Percentiles rank a stretch among this genome's conserved stretches.
Conservation (phyloP, 257 asterid species). For the Solanum piurae region DNA sequence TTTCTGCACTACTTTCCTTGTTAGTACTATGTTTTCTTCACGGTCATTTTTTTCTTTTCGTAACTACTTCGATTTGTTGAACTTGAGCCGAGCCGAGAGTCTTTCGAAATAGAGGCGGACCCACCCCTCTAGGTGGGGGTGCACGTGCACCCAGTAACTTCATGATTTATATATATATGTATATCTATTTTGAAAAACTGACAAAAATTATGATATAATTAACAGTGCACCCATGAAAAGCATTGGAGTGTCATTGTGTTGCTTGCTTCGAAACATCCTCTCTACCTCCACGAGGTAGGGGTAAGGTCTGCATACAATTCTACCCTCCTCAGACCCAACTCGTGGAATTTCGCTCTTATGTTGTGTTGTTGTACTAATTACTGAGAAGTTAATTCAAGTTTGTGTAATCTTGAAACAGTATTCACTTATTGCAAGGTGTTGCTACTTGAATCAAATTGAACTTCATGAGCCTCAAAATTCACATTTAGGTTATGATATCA, state of each 20-base stretch:
- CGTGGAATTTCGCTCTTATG: not conserved
- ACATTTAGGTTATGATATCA: constrained; percentile 22
- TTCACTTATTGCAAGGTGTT: constrained; percentile 54
- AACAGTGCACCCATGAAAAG: no score
- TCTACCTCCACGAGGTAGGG: not conserved
- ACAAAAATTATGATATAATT: no score
- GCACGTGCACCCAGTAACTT: no score
- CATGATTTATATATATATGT: no score
- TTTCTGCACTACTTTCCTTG: not conserved
- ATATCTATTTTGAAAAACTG: no score
- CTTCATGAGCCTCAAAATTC: constrained; percentile 23
- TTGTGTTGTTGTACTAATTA: not conserved
- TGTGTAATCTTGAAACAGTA: constrained; percentile 38
- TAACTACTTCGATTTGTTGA: not conserved
- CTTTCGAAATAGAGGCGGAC: not conserved
- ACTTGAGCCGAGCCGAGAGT: not conserved
- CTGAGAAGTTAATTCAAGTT: not conserved
- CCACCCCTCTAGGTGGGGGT: no score
- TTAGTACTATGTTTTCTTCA: not conserved
- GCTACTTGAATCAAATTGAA: constrained; percentile 42
- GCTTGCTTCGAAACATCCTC: no score
- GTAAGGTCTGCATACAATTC: not conserved
- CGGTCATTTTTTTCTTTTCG: not conserved
- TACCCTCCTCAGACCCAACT: not conserved
- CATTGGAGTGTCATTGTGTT: no score